These are phyloP conservation scores for Podaxis pistillaris DNA, from an alignment of 768 basidiomycete species.

Conservation along the genomic window DNA sequence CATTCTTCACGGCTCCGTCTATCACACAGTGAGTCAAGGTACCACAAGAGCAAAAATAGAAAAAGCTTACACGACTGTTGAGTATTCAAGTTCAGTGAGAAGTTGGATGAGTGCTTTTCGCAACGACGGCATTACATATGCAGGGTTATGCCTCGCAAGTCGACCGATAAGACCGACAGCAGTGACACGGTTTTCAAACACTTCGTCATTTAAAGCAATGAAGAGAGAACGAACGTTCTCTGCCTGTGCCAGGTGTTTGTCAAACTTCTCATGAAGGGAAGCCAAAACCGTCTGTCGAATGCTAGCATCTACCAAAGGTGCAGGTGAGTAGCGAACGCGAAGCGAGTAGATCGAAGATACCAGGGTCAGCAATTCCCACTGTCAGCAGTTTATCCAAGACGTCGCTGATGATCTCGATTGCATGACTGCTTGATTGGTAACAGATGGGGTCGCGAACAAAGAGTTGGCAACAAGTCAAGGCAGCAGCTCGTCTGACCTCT, in stretches of 20 bases:
- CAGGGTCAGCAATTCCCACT: conserved; percentile 94
- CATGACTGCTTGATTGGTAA: conserved; percentile 92
- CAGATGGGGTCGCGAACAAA: conserved; percentile 96
- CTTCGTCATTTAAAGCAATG: conserved; percentile 96
- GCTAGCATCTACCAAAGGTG: conserved; percentile 52
- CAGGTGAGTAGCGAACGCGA: conserved; percentile 12
- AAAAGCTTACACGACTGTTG: conserved; percentile 63
- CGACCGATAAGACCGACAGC: conserved; percentile 91
- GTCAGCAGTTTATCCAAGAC: conserved; percentile 96
- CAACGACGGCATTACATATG: conserved; percentile 97
- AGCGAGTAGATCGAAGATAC: conserved; percentile 38
- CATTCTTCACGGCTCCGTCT: conserved; percentile 91
- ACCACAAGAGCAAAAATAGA: neutral
- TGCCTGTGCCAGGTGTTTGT: conserved; percentile 95
- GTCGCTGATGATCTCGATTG: conserved; percentile 95
- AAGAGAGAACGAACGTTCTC: conserved; percentile 98
- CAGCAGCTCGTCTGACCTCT: conserved; percentile 87
- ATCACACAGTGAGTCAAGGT: conserved; percentile 11
- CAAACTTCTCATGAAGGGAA: conserved; percentile 89
- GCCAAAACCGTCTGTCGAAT: conserved; percentile 87
- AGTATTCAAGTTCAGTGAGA: conserved; percentile 95
- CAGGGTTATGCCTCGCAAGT: conserved; percentile 92
- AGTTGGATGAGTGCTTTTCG: conserved; percentile 95
- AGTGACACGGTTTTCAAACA: conserved; percentile 89
- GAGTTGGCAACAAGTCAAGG: conserved; percentile 86